A percentile compares a stretch with the other conserved stretches of the same genome.
These are phyloP conservation scores for Erysimum cheiranthoides DNA, from an alignment of 345 rosid genomes.

Conservation along the genomic window DNA sequence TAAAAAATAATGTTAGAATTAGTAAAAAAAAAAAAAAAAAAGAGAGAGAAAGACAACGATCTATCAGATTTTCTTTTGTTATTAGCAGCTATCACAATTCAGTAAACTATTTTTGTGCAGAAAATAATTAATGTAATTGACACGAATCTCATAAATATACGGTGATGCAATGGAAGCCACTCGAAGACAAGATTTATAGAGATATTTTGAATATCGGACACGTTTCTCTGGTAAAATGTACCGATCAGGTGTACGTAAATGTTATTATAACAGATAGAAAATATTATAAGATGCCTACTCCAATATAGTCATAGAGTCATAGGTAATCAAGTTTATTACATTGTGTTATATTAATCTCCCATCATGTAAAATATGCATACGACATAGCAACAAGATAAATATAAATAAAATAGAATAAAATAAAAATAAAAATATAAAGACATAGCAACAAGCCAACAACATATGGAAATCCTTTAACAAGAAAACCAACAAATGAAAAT, in stretches of 20 bases:
- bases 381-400: slow-evolving; percentile 11
- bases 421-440: no score
- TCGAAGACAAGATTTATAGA: slow-evolving; percentile 2
- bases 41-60: background rate
- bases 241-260: slow-evolving; percentile 10
- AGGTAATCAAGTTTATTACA: background rate
- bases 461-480: no score
- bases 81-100: background rate
- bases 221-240: slow-evolving; percentile 22
- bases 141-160: slow-evolving; percentile 16
- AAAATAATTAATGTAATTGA: background rate
- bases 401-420: no score
- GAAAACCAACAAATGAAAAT: background rate
- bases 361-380: background rate
- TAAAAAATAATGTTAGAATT: background rate
- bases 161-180: slow-evolving; percentile 12
- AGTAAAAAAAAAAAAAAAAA: background rate
- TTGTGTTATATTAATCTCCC: background rate
- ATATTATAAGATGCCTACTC: background rate
- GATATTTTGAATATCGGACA: slow-evolving; percentile 11
- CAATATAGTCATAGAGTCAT: background rate
- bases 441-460: no score
- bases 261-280: background rate
- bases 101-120: background rate
- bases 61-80: background rate